A percentile compares a stretch with the other conserved stretches of the same genome.
Evolutionary conservation across 176 grass and related monocot species (phyloP).

Genomic region (Carex cristatella): DNA sequence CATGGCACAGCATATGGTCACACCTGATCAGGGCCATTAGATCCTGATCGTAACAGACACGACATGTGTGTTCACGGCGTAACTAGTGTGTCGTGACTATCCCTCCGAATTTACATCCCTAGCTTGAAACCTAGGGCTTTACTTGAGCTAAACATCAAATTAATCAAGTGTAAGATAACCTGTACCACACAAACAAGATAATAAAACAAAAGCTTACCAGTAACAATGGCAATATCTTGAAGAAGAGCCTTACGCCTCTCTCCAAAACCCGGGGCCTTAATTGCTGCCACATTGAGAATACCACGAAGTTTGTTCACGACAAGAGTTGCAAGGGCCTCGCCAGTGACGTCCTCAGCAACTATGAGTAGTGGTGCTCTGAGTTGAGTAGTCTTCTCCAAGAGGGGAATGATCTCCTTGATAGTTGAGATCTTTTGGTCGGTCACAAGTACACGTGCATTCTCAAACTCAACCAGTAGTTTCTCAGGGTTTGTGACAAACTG

Average conservation of each 20-base stretch:
- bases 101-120: too few relatives aligned
- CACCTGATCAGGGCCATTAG: too few relatives aligned
- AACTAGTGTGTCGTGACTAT: too few relatives aligned
- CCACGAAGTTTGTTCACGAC: conserved; percentile 90
- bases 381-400: conserved; percentile 82
- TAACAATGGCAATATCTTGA: conserved; percentile 90
- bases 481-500: conserved; percentile 92
- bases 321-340: conserved; percentile 86
- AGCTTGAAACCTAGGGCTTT: not conserved
- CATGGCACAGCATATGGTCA: too few relatives aligned
- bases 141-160: not conserved
- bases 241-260: conserved; percentile 88
- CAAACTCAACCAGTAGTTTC: conserved; percentile 86
- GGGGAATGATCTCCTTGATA: conserved; percentile 82
- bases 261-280: conserved; percentile 91
- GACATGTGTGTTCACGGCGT: too few relatives aligned
- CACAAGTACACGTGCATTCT: conserved; percentile 77
- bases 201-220: conserved; percentile 38
- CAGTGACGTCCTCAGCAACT: conserved; percentile 76
- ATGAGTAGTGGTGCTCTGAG: conserved; percentile 84
- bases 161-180: not conserved
- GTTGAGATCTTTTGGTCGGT: conserved; percentile 95
- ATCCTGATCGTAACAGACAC: too few relatives aligned
- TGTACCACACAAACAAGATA: not conserved
- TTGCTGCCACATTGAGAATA: conserved; percentile 84